Conservation (phyloP, 441 rosid species). For the Brassica hybrid region DNA sequence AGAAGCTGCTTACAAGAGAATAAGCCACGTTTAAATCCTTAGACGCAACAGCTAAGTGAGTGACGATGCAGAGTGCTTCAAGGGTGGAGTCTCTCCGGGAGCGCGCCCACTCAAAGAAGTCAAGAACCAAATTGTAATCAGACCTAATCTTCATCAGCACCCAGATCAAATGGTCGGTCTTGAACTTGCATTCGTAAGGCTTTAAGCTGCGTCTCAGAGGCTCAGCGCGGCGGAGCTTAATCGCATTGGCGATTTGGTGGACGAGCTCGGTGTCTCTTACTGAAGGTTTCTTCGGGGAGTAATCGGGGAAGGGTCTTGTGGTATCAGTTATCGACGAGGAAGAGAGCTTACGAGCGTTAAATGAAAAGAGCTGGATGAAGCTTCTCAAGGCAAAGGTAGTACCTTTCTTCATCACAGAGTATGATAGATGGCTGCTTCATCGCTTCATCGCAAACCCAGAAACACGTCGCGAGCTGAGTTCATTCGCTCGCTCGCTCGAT, state of each 20-base stretch:
- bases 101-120: conserved; percentile 87
- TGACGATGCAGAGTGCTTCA: conserved; percentile 74
- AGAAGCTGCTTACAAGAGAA: conserved; percentile 60
- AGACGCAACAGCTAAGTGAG: conserved; percentile 73
- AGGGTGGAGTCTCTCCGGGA: conserved; percentile 64
- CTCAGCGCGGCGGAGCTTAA: conserved; percentile 70
- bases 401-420: conserved; percentile 57
- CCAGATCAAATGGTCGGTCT: conserved; percentile 84
- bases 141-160: conserved; percentile 76
- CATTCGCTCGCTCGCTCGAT: conserved; percentile 6
- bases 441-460: conserved; percentile 4
- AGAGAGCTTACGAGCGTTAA: conserved; percentile 37
- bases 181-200: conserved; percentile 74
- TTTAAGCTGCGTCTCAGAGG: conserved; percentile 61
- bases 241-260: conserved; percentile 65
- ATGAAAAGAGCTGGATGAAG: conserved; percentile 40
- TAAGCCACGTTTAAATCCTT: conserved; percentile 64
- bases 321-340: conserved; percentile 39
- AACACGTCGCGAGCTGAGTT: not conserved
- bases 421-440: conserved; percentile 18
- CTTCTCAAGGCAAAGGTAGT: conserved; percentile 43
- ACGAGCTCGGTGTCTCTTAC: conserved; percentile 73
- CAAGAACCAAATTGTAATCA: conserved; percentile 73
- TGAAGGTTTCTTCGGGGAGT: conserved; percentile 78
- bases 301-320: conserved; percentile 80